Percentiles rank a stretch among this genome's conserved stretches.
phyloP scores from a whole-genome alignment of 2,329 filamentous ascomycete genomes.

The Aspergillus puulaauensis region DNA sequence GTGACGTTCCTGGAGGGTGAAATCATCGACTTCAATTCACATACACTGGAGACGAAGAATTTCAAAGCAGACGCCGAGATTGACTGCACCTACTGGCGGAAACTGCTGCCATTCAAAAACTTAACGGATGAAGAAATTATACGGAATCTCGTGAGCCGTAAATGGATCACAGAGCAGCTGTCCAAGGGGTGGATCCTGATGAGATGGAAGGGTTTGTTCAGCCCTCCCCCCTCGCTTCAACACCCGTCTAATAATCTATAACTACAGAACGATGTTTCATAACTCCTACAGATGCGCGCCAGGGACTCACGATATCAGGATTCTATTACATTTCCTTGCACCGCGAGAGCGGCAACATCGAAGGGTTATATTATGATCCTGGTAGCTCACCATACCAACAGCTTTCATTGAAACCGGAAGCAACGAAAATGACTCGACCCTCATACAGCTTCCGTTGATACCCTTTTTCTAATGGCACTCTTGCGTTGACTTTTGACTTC shows the following conservation, averaged over 20 bases:
- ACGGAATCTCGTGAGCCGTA: slow-evolving; percentile 45
- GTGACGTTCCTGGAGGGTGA: slow-evolving; percentile 68
- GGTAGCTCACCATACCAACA: slow-evolving; percentile 52
- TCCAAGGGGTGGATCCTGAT: slow-evolving; percentile 50
- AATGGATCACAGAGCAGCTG: slow-evolving; percentile 44
- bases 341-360: slow-evolving; percentile 46
- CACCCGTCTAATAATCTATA: background rate
- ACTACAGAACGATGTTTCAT: slow-evolving; percentile 49
- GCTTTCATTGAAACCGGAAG: slow-evolving; percentile 43
- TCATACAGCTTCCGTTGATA: slow-evolving; percentile 42
- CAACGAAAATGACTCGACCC: slow-evolving; percentile 41
- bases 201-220: slow-evolving; percentile 50
- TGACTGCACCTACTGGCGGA: slow-evolving; percentile 50
- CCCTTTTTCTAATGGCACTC: background rate
- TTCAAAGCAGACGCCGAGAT: slow-evolving; percentile 47
- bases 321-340: slow-evolving; percentile 52
- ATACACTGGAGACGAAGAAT: slow-evolving; percentile 49
- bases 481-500: background rate
- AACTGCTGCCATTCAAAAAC: slow-evolving; percentile 49
- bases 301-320: slow-evolving; percentile 50
- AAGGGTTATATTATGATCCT: slow-evolving; percentile 51
- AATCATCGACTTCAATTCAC: slow-evolving; percentile 62
- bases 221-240: background rate
- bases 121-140: slow-evolving; percentile 45
- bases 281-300: slow-evolving; percentile 46